Evolutionary conservation across 1,284 basidiomycete genomes (phyloP), one percentile per base, ranked within the genome.

Genomic region (Papiliotrema flavescens): DNA sequence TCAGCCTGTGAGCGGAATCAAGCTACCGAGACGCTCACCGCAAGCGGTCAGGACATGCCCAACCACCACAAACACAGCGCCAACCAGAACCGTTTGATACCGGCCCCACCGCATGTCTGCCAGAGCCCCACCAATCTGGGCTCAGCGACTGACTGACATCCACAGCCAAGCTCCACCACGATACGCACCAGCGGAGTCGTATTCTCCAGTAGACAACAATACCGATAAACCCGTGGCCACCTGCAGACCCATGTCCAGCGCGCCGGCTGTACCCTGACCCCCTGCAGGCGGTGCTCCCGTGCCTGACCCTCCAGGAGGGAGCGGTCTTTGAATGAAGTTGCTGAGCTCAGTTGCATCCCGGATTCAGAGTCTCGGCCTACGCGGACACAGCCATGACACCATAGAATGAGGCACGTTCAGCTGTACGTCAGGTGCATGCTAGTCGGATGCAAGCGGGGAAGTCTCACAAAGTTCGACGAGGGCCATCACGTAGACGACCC

Each of bases 71-170:
- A 76, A 51, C 24, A 55, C 57, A 5, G 61, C 66, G 35, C 75
- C 75, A 55, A 82, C 72, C 61, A 80, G 81, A 59, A 88, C 80
- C 1, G 87, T 88, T 72, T 86, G 86, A 80, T 82, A 89, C 17
- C 87, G 82, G 36, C 87, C 87, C 79, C 81, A 84, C 51, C 82
- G 80, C 7, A 85, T 82, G 66, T 89, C 87, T n/a, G 87, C 85
- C 7, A 48, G 34, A 9, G 46, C 46, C 14, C 46, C 46, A 6
- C 46, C 46, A 22, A 48, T 34, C 46, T 48, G 32, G 8, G 11
- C 11, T 46, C 44, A 46, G 20, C 28, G 13, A 11, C 26, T 11
- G 8, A 17, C 7, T 22, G 8, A 7, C 9, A 15, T 34, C n/a
- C 28, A 11, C 8, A 36, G 46, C 6, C 46, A 26, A n/a, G n/a